A percentile compares a stretch with the other conserved stretches of the same genome.
Conservation (phyloP, 495 filamentous ascomycete genomes). For the Bombardia bombarda region DNA sequence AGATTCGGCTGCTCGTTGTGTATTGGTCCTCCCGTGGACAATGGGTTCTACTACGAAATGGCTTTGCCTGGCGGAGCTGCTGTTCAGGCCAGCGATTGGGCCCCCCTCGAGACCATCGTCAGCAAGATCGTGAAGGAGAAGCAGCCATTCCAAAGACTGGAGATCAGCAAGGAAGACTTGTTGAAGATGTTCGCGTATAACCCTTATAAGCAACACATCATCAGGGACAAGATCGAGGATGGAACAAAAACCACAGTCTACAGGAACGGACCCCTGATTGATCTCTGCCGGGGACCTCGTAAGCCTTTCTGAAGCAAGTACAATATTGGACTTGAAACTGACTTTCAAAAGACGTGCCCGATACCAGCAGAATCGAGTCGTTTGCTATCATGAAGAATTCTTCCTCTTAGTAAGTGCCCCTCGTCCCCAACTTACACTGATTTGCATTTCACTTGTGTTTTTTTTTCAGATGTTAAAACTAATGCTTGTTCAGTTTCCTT, state of each 20-base stretch:
- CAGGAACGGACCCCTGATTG: constrained; percentile 50
- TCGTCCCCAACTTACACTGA: not conserved
- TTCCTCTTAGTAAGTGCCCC: constrained; percentile 69
- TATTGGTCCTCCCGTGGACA: constrained; percentile 71
- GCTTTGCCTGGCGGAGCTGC: constrained; percentile 65
- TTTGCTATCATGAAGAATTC: constrained; percentile 93
- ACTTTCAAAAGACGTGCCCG: constrained; percentile 56
- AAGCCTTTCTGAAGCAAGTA: too few species aligned
- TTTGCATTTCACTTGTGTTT: not conserved
- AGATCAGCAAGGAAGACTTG: constrained; percentile 80
- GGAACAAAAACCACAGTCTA: constrained; percentile 91
- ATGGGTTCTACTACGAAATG: constrained; percentile 99
- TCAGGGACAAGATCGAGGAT: constrained; percentile 82
- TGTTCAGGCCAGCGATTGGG: constrained; percentile 69
- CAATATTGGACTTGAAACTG: constrained; percentile 26
- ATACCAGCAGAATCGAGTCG: constrained; percentile 85
- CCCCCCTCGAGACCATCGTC: constrained; percentile 68
- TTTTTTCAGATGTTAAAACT: not conserved
- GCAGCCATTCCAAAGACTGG: constrained; percentile 86
- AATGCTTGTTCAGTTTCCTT: too few species aligned
- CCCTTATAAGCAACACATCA: constrained; percentile 78
- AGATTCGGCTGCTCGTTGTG: constrained; percentile 86
- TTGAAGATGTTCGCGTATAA: constrained; percentile 95
- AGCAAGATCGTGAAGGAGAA: constrained; percentile 86
- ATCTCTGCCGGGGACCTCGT: constrained; percentile 53